phyloP scores from a whole-genome alignment of 2,329 filamentous ascomycete genomes.

The Penicillium sp. region DNA sequence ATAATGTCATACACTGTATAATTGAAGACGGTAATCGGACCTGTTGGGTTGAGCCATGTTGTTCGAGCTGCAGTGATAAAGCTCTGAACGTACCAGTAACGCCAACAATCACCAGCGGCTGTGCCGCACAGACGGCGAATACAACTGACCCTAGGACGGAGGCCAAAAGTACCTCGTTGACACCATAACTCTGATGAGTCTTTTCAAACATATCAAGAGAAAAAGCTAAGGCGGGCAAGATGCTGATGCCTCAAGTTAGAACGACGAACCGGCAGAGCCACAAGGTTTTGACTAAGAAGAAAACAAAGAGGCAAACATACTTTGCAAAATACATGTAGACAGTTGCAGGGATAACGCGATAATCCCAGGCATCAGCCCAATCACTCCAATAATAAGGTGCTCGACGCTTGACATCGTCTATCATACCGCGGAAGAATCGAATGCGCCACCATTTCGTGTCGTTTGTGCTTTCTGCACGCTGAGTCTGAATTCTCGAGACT shows the following conservation, averaged over 20 bases:
- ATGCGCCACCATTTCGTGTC: conserved; percentile 71
- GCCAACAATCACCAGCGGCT: conserved; percentile 88
- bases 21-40: conserved; percentile 92
- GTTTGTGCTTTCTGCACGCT: not conserved
- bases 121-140: conserved; percentile 78
- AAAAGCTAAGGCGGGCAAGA: conserved; percentile 84
- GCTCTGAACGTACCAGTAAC: conserved; percentile 67
- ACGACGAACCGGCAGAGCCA: not conserved
- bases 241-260: conserved; percentile 56
- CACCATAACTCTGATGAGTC: conserved; percentile 81
- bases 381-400: conserved; percentile 80
- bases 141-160: conserved; percentile 83
- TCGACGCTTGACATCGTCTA: conserved; percentile 75
- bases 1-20: conserved; percentile 95
- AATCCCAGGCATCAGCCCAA: conserved; percentile 88
- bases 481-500: not conserved
- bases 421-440: conserved; percentile 76
- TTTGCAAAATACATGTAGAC: conserved; percentile 97
- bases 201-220: conserved; percentile 93
- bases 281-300: not conserved
- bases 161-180: conserved; percentile 87
- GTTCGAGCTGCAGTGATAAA: not conserved
- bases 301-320: conserved; percentile 53
- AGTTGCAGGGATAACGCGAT: conserved; percentile 83
- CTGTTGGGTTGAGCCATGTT: conserved; percentile 37